Percentiles rank a stretch among this genome's conserved stretches.
phyloP scores from a whole-genome alignment of 140 eudicot genomes.

The Flaveria floridana region DNA sequence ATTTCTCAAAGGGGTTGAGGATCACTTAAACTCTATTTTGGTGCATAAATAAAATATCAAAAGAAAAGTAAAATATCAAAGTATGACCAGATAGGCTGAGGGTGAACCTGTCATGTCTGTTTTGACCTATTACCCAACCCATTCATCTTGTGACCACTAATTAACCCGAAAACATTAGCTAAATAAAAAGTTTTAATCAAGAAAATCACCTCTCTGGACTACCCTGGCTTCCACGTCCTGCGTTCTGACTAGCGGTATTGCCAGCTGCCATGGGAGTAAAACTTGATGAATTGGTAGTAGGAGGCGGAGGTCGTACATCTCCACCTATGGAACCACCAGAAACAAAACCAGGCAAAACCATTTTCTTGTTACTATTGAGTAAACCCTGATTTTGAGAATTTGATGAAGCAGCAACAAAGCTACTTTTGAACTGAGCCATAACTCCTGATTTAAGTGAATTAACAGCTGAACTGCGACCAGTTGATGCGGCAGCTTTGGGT shows the following conservation, averaged over 20 bases:
- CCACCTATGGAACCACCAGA: conserved; percentile 97
- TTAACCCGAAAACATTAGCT: conserved; percentile 12
- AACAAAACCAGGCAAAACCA: conserved; percentile 80
- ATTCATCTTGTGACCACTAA: not conserved
- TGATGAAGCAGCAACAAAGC: conserved; percentile 87
- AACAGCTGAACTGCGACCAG: conserved; percentile 66
- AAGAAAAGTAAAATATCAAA: not conserved
- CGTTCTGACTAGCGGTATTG: conserved; percentile 35
- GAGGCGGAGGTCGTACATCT: conserved; percentile 36
- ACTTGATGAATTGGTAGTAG: conserved; percentile 39
- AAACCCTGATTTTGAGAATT: conserved; percentile 49
- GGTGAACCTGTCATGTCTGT: not conserved
- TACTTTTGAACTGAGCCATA: conserved; percentile 83
- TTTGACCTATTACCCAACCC: not conserved
- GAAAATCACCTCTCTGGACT: conserved; percentile 56
- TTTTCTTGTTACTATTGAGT: conserved; percentile 44
- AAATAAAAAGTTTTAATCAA: not conserved
- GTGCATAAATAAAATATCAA: not conserved
- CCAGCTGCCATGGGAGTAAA: conserved; percentile 37
- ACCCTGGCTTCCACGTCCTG: conserved; percentile 46
- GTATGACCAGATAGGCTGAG: not conserved
- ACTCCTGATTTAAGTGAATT: conserved; percentile 75
- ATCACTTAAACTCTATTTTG: not conserved
- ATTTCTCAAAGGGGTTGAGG: conserved; percentile 9
- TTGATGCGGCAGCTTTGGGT: conserved; percentile 41